These are phyloP conservation scores for Diplodia mutila DNA, from an alignment of 2,329 filamentous ascomycete species.

Conservation along the genomic window DNA sequence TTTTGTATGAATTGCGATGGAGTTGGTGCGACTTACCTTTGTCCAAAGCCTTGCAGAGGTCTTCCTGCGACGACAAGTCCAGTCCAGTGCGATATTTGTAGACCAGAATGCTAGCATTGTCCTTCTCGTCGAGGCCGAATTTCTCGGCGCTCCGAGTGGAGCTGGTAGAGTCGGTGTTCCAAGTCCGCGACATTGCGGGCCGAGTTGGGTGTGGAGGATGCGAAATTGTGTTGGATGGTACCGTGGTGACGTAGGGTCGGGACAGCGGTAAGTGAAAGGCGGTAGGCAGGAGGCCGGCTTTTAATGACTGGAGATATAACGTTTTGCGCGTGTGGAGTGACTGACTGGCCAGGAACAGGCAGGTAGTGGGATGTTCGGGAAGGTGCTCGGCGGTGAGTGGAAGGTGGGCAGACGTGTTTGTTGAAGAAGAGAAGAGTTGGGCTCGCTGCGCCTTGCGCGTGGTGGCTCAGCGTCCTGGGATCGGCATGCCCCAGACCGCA, in stretches of 20 bases:
- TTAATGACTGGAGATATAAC: neutral
- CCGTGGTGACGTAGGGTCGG: slow-evolving; percentile 4
- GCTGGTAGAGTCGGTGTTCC: slow-evolving; percentile 50
- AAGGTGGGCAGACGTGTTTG: slow-evolving; percentile 4
- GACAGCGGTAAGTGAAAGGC: neutral
- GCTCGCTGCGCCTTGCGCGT: slow-evolving; percentile 16
- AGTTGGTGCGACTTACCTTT: slow-evolving; percentile 35
- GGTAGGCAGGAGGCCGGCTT: slow-evolving; percentile 8
- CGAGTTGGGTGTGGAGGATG: neutral
- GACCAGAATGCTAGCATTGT: slow-evolving; percentile 49
- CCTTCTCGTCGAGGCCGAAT: slow-evolving; percentile 50
- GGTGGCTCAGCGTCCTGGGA: slow-evolving; percentile 1
- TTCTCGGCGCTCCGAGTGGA: slow-evolving; percentile 45
- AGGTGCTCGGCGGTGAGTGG: neutral
- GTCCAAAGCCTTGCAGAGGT: slow-evolving; percentile 47
- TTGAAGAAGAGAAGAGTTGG: neutral
- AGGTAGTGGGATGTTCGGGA: neutral
- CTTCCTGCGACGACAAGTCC: slow-evolving; percentile 49
- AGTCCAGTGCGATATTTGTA: slow-evolving; percentile 52
- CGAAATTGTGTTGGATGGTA: neutral
- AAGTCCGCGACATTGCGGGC: slow-evolving; percentile 42
- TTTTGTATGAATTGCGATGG: neutral
- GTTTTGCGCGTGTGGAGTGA: neutral
- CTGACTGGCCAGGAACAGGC: slow-evolving; percentile 5
- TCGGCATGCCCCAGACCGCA: neutral